Evolutionary conservation across 2,329 filamentous ascomycete species (phyloP).

Genomic region (Metarhizium guizhouense): DNA sequence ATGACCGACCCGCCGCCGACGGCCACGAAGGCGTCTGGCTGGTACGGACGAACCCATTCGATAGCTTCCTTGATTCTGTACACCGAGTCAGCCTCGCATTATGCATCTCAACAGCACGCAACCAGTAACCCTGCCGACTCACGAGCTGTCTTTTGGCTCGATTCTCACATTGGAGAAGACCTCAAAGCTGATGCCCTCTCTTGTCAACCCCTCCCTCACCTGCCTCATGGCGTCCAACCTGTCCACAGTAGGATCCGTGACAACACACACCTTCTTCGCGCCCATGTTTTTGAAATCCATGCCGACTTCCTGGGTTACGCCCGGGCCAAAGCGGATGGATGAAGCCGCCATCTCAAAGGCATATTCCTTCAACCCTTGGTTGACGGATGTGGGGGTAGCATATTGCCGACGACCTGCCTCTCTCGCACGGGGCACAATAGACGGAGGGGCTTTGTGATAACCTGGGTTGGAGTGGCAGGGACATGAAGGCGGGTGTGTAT

Average conservation of each 20-base stretch:
- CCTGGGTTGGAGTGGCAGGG: constrained; percentile 88
- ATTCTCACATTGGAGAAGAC: constrained; percentile 75
- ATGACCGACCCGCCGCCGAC: constrained; percentile 90
- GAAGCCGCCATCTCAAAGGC: constrained; percentile 98
- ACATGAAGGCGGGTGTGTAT: constrained; percentile 76
- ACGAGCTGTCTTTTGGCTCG: constrained; percentile 93
- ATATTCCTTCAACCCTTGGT: constrained; percentile 73
- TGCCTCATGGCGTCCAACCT: constrained; percentile 85
- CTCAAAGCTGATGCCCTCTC: constrained; percentile 70
- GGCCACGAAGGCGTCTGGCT: constrained; percentile 82
- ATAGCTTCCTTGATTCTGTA: constrained; percentile 79
- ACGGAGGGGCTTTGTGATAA: constrained; percentile 58
- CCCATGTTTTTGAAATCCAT: constrained; percentile 96
- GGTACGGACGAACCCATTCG: constrained; percentile 69
- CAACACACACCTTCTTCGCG: constrained; percentile 77
- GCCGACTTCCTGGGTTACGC: constrained; percentile 88
- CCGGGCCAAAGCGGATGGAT: constrained; percentile 86
- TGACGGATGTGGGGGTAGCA: constrained; percentile 59
- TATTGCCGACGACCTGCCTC: constrained; percentile 36
- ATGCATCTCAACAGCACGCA: constrained; percentile 2
- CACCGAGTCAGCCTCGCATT: constrained; percentile 1
- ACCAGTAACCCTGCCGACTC: constrained; percentile 23
- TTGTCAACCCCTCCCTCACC: constrained; percentile 68
- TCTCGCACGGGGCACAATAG: constrained; percentile 40
- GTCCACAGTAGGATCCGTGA: constrained; percentile 77